These are phyloP conservation scores for Globisporangium paddicum DNA, from an alignment of 352 stramenopile species.

Conservation along the genomic window DNA sequence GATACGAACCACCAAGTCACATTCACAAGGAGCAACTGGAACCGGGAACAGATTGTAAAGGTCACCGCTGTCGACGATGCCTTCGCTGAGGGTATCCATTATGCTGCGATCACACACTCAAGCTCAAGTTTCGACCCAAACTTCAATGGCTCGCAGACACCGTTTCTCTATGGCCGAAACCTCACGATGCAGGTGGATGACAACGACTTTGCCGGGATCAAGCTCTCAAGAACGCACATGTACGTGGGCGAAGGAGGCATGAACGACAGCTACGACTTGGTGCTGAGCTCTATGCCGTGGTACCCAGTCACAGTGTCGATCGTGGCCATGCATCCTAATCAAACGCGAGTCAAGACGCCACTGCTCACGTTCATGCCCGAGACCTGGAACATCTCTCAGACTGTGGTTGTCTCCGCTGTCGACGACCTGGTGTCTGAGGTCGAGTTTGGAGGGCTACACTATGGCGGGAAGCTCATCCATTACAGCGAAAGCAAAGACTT, in stretches of 20 bases:
- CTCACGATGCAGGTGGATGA: conserved; percentile 67
- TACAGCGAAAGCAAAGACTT: conserved; percentile 53
- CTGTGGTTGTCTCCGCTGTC: conserved; percentile 37
- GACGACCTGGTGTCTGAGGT: conserved; percentile 56
- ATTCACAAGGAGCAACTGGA: conserved; percentile 64
- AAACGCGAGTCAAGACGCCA: conserved; percentile 28
- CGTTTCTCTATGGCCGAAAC: conserved; percentile 56
- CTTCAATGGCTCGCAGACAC: conserved; percentile 43
- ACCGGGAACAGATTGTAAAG: conserved; percentile 54
- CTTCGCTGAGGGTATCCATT: conserved; percentile 58
- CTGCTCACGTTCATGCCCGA: conserved; percentile 33
- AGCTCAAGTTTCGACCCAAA: conserved; percentile 42
- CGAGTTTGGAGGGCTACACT: conserved; percentile 58
- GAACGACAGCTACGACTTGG: conserved; percentile 50
- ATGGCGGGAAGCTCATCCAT: conserved; percentile 47
- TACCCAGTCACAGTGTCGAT: conserved; percentile 43
- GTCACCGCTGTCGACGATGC: conserved; percentile 52
- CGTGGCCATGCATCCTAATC: conserved; percentile 33
- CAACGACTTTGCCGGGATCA: conserved; percentile 52
- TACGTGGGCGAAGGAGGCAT: conserved; percentile 56
- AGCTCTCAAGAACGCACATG: conserved; percentile 47
- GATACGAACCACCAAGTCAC: conserved; percentile 18
- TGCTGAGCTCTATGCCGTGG: conserved; percentile 55
- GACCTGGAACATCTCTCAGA: conserved; percentile 50
- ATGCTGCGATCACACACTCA: conserved; percentile 44